phyloP scores from a whole-genome alignment of 2,329 filamentous ascomycete genomes.

The Fusarium camptoceras region DNA sequence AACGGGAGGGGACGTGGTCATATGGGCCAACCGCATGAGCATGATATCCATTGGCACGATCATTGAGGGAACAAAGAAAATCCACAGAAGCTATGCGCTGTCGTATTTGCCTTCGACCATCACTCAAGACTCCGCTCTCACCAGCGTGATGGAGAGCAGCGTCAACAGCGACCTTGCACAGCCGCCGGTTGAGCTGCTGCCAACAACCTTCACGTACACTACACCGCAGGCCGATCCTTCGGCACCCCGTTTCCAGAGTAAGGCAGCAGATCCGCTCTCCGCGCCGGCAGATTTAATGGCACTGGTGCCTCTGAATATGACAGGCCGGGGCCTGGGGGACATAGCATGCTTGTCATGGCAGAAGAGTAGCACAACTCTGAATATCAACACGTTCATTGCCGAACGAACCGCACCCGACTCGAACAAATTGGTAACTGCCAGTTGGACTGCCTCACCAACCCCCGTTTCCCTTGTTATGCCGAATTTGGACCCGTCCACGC shows the following conservation, averaged over 20 bases:
- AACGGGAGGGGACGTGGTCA: not conserved
- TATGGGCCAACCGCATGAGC: not conserved
- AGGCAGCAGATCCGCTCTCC: too few relatives aligned
- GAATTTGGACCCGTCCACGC: not conserved
- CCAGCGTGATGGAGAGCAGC: not conserved
- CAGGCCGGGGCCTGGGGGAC: not conserved
- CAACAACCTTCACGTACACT: not conserved
- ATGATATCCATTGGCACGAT: not conserved
- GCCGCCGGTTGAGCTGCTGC: not conserved
- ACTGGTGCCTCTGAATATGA: not conserved
- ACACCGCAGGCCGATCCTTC: not conserved
- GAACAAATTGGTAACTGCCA: not conserved
- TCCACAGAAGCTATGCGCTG: not conserved
- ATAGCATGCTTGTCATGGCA: not conserved
- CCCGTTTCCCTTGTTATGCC: not conserved
- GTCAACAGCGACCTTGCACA: not conserved
- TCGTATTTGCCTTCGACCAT: not conserved
- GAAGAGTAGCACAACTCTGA: not conserved
- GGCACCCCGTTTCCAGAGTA: too few relatives aligned
- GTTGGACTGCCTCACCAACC: not conserved
- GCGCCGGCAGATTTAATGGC: not conserved
- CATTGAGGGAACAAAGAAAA: not conserved
- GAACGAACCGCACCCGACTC: not conserved
- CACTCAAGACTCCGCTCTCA: not conserved
- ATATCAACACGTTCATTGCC: not conserved